phyloP scores from a whole-genome alignment of 225 moss, liverwort and hornwort species.

The Polytrichum formosum region DNA sequence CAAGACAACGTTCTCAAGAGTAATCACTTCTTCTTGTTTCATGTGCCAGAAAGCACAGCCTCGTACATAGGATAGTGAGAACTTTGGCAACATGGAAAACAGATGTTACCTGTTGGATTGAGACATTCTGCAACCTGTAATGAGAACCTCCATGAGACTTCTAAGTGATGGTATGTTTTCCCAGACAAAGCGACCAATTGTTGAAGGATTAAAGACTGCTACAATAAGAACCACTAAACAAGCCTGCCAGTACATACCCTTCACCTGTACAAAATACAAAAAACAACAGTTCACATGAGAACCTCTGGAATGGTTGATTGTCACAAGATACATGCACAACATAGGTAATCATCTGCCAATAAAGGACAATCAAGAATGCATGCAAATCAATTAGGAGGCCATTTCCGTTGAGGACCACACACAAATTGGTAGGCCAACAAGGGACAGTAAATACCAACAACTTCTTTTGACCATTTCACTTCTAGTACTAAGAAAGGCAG shows the following conservation, averaged over 20 bases:
- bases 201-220: conserved; percentile 82
- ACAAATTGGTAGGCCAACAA: no score
- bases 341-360: no score
- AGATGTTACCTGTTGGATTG: conserved; percentile 57
- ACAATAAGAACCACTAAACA: conserved; percentile 90
- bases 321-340: no score
- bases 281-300: no score
- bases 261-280: conserved; percentile 48
- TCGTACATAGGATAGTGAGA: background rate
- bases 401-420: no score
- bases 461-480: no score
- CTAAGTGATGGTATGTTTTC: conserved; percentile 77
- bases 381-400: no score
- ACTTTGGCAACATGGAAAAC: background rate
- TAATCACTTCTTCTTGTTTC: no score
- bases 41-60: background rate
- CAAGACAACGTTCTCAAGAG: no score
- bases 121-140: conserved; percentile 67
- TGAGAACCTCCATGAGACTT: conserved; percentile 87
- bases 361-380: no score
- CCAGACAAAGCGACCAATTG: conserved; percentile 96
- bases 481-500: conserved; percentile 7
- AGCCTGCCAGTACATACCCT: conserved; percentile 97
- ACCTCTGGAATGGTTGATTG: no score
- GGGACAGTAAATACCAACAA: no score